Base-by-base conservation (phyloP, 768 basidiomycete species). In the Boletus rubroflammeus region DNA sequence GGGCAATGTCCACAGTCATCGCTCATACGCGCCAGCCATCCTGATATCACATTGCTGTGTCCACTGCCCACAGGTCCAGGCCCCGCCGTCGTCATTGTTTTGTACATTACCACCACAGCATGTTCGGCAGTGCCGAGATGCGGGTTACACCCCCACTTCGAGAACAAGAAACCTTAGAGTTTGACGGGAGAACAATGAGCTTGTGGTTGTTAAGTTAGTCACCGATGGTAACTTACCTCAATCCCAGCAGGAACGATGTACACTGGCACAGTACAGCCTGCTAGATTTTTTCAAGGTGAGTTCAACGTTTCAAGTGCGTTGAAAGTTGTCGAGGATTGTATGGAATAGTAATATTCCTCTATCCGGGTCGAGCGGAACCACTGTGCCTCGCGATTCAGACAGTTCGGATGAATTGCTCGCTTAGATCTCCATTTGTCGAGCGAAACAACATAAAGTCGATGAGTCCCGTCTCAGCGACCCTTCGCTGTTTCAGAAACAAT, bases 401-500 rank as follows among this genome's bases (percentile, higher is more conserved):
- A 19, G 42, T 43, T 28, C 26, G 26, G 17, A 28, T 28, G 6
- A 3, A 32, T 29, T 15, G 25, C 42, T 26, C 42, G 42, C 41
- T 25, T 42, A 42, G 29, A 32, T 47, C 23, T n/a, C 15, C 8
- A 13, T 14, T 40, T 13, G 21, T 45, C 29, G 36, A 40, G 19
- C 35, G 32, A 56, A 38, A 32, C 6, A 11, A 21, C 23, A 55
- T 57, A 63, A 64, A 57, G n/a, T 35, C 29, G 5, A 50, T 38
- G 34, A 17, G 5, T 36, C 3, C 25, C 4, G 9, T 48, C 3
- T 47, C 26, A 10, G 25, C 13, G 15, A n/a, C 25, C n/a, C 17
- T 32, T 15, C 5, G 5, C 36, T 25, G 29, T 28, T 23, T 38
- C 51, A 78, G 77, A 41, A 64, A 77, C 26, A 77, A 64, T 8